A percentile compares a stretch with the other conserved stretches of the same genome.
Conservation (phyloP, 371 early-diverging fungal genomes). For the Rhizopus arrhizus region DNA sequence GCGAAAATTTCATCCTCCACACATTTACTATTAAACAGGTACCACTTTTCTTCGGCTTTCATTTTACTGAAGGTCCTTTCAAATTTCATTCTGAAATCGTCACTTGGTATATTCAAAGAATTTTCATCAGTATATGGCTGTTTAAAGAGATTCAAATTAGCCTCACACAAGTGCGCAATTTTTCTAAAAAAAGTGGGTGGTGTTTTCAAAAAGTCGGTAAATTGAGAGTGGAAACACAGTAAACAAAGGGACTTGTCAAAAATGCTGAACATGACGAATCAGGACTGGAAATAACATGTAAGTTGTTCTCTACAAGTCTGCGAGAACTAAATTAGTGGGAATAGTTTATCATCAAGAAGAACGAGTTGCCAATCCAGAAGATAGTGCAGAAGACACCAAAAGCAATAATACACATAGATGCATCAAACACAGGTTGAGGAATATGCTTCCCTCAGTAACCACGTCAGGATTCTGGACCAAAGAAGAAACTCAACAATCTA, state of each 20-base stretch:
- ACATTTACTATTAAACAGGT: conserved; percentile 22
- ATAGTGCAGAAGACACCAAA: not conserved
- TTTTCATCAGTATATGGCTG: not conserved
- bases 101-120: conserved; percentile 13
- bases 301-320: not conserved
- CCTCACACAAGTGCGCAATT: too few species aligned
- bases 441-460: not conserved
- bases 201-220: too few species aligned
- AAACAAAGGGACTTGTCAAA: not conserved
- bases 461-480: conserved; percentile 9
- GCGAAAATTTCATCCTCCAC: conserved; percentile 27
- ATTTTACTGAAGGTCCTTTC: conserved; percentile 18
- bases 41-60: conserved; percentile 23
- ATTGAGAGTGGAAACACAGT: too few species aligned
- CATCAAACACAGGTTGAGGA: conserved; percentile 5
- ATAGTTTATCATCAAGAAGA: not conserved
- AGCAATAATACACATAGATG: not conserved
- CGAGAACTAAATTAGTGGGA: not conserved
- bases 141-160: too few species aligned
- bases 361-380: not conserved
- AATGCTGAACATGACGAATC: not conserved
- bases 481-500: conserved; percentile 6
- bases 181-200: too few species aligned
- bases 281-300: not conserved
- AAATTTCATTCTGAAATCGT: conserved; percentile 15